A percentile compares a stretch with the other conserved stretches of the same genome.
These are phyloP conservation scores for Quercus mongolica DNA, from an alignment of 306 rosid genomes.

Conservation along the genomic window DNA sequence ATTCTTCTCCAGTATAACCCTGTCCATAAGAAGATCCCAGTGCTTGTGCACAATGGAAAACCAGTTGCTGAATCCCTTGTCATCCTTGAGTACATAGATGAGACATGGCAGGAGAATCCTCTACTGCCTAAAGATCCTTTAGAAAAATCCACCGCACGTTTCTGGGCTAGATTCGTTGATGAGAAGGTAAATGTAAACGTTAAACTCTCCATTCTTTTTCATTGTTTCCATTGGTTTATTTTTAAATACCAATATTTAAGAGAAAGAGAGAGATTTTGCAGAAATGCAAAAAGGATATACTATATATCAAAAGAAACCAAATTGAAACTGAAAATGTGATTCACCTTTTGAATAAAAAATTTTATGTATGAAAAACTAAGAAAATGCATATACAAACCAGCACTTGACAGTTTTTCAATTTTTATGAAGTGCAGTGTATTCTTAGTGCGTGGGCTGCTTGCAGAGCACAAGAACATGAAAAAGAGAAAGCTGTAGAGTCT, in stretches of 20 bases:
- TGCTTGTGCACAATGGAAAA: slow-evolving; percentile 45
- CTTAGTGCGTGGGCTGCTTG: background rate
- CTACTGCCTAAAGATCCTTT: slow-evolving; percentile 23
- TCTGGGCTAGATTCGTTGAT: slow-evolving; percentile 15
- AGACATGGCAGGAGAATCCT: slow-evolving; percentile 37
- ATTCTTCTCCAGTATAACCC: slow-evolving; percentile 53
- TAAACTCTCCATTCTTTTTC: too few relatives aligned
- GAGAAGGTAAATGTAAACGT: slow-evolving; percentile 22
- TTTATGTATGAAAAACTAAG: too few relatives aligned
- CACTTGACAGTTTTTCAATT: background rate
- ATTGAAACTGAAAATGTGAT: too few relatives aligned
- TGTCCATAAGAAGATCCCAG: slow-evolving; percentile 52
- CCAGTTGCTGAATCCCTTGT: slow-evolving; percentile 48
- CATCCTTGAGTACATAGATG: slow-evolving; percentile 56
- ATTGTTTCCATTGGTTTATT: too few relatives aligned
- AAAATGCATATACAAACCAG: background rate
- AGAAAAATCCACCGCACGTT: slow-evolving; percentile 2
- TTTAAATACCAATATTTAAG: too few relatives aligned
- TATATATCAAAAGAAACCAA: too few relatives aligned
- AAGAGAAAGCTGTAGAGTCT: background rate
- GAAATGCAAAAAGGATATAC: too few relatives aligned
- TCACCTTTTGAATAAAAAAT: too few relatives aligned
- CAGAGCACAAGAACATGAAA: slow-evolving; percentile 18
- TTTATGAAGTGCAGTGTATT: background rate
- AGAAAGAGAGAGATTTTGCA: too few relatives aligned